Conservation (phyloP, 2,329 filamentous ascomycete species). For the Cladosporium sphaerospermum region DNA sequence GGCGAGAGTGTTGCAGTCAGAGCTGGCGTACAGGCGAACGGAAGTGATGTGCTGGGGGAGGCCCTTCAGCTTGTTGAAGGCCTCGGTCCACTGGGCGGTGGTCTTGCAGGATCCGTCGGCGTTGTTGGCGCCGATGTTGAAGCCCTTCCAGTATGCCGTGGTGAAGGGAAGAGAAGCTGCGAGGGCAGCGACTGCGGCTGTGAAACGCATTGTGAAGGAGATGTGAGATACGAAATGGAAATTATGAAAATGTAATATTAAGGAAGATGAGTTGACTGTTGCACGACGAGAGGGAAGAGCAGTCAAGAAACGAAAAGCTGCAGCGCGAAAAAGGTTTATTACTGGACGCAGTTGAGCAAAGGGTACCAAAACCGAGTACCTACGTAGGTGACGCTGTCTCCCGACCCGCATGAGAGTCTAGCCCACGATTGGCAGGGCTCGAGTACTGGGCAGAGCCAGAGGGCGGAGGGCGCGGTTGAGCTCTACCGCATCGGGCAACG, state of each 20-base stretch:
- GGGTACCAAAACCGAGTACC: no score
- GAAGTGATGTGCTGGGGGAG: conserved; percentile 51
- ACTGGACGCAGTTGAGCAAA: no score
- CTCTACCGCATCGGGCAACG: conserved; percentile 6
- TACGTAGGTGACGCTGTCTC: neutral
- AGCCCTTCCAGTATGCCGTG: conserved; percentile 37
- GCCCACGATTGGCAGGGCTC: neutral
- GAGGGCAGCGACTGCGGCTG: conserved; percentile 26
- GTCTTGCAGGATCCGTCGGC: conserved; percentile 36
- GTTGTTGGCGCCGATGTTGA: conserved; percentile 38
- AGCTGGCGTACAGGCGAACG: conserved; percentile 60
- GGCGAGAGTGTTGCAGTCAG: conserved; percentile 46
- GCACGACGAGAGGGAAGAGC: neutral
- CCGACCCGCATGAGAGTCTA: conserved; percentile 4
- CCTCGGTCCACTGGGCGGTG: conserved; percentile 30
- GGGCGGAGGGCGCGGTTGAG: neutral
- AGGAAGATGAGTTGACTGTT: neutral
- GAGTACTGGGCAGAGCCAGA: neutral
- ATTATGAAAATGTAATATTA: neutral
- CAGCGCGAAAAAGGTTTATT: neutral
- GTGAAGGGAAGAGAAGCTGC: conserved; percentile 27
- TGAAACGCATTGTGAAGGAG: conserved; percentile 22
- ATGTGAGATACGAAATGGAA: neutral
- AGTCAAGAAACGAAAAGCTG: neutral
- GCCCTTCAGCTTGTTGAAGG: conserved; percentile 33